Evolutionary conservation across 179 eudicot genomes (phyloP), one percentile per base, ranked within the genome.

Genomic region (Carnegiea gigantea): DNA sequence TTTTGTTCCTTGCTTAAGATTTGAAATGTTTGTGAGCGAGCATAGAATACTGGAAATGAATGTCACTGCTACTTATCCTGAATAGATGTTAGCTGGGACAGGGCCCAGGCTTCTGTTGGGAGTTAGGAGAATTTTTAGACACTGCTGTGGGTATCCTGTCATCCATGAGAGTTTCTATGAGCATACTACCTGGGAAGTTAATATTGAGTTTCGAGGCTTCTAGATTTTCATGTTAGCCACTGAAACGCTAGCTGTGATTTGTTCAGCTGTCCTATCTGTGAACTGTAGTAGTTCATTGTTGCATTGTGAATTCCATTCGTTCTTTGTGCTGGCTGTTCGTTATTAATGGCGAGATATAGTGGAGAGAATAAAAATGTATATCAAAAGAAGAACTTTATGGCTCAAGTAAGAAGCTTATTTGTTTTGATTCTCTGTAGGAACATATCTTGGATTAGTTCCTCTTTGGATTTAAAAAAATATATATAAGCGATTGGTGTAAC

Each of bases 101-200:
- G 7, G 30, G 73, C 73, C 44, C 13, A 68, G 73, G 73, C 73
- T 68, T 68, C 33, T 68, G 73, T 33, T 26, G 54, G 68, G 46
- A 6, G 73, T 33, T 26, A 54, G 68, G 46, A 6, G 38, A 26
- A 23, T 7, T 30, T 33, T 33, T 76, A 28, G 44, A 76, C 49
- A 54, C 26, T 76, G 48, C 6, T 9, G n/a, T 20, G 5, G 64
- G 15, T 49, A 53, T 75, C 44, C 40, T 51, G 14, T 74, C 26
- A 28, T 51, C 26, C 33, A 33, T 53, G 64, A 18, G 59, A 75
- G 64, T 17, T 17, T 24, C 4, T 49, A 17, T 73, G 26, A 49
- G 78, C 53, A 1, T 15, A 6, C 49, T 14, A 44, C 17, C 51
- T 40, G 28, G 1, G 30, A 48, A 74, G 36, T 46, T n/a, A 26